Evolutionary conservation across 1,284 basidiomycete species (phyloP).

Genomic region (Schizophyllum commune): DNA sequence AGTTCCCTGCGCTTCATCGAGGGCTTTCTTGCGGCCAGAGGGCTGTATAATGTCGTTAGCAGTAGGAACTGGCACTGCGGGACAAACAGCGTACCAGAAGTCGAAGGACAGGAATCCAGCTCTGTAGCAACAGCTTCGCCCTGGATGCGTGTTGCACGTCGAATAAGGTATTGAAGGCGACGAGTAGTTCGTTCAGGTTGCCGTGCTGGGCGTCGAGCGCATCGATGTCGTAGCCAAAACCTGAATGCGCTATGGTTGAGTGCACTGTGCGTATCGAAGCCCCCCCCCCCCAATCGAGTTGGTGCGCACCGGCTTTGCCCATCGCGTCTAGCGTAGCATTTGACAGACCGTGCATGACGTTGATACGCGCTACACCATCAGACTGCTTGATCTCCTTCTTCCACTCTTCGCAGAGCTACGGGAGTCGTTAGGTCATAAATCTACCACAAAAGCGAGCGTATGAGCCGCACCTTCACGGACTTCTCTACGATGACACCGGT

Average conservation of each 20-base stretch:
- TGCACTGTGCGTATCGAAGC: no score
- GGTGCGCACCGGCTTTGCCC: conserved; percentile 9
- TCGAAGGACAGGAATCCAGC: background rate
- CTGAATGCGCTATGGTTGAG: no score
- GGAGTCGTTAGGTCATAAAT: background rate
- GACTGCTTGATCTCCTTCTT: background rate
- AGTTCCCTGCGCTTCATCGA: background rate
- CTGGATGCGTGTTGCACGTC: background rate
- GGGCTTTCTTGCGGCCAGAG: background rate
- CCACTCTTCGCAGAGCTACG: conserved; percentile 10
- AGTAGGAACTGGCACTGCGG: background rate
- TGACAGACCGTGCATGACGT: conserved; percentile 4
- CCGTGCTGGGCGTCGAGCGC: background rate
- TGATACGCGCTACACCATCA: background rate
- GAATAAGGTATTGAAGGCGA: conserved; percentile 1
- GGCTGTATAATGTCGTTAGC: background rate
- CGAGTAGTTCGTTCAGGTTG: conserved; percentile 2
- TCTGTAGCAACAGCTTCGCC: background rate
- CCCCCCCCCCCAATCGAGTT: no score
- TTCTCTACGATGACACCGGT: conserved; percentile 10
- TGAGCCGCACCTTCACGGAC: background rate
- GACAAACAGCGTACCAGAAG: background rate
- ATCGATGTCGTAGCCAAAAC: conserved; percentile 9
- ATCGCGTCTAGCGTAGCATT: conserved; percentile 8
- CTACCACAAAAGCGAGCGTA: no score